A percentile compares a stretch with the other conserved stretches of the same genome.
Conservation (phyloP, 495 filamentous ascomycete species). For the Aspergillus bridgeri region DNA sequence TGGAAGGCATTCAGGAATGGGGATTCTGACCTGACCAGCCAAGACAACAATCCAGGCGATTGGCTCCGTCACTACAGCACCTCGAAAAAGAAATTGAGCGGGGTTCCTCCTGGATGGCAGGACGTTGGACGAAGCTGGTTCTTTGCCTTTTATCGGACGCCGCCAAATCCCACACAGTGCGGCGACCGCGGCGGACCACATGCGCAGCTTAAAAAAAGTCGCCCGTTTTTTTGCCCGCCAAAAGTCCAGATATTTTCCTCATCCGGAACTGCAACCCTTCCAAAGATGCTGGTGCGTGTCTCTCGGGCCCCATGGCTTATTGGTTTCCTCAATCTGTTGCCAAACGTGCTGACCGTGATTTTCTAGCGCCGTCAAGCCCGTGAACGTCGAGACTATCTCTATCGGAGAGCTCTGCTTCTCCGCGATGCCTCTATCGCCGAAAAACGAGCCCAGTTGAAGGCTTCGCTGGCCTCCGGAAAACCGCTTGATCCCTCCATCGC, state of each 20-base stretch:
- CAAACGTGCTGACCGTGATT: conserved; percentile 16
- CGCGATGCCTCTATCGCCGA: conserved; percentile 89
- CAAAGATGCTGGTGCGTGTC: conserved; percentile 43
- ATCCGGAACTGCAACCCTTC: conserved; percentile 3
- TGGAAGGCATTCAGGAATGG: background rate
- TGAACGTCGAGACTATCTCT: conserved; percentile 91
- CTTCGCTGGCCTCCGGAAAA: conserved; percentile 78
- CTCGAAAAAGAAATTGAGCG: conserved; percentile 10
- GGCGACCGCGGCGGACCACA: conserved; percentile 28
- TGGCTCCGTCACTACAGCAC: conserved; percentile 9
- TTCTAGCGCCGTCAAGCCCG: conserved; percentile 67
- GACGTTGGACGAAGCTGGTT: conserved; percentile 15
- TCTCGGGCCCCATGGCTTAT: background rate
- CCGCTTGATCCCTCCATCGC: conserved; percentile 84
- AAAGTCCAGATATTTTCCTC: conserved; percentile 7
- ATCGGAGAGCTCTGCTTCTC: conserved; percentile 73
- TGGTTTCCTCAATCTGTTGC: background rate
- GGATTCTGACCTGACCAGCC: conserved; percentile 1
- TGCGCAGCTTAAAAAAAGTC: conserved; percentile 45
- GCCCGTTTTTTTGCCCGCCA: conserved; percentile 17
- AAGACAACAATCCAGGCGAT: background rate
- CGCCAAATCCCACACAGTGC: conserved; percentile 37
- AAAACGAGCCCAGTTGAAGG: conserved; percentile 81
- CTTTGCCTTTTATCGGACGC: conserved; percentile 24
- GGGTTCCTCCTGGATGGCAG: conserved; percentile 10